Evolutionary conservation across 495 filamentous ascomycete genomes (phyloP).

Genomic region (Xylaria castorea): DNA sequence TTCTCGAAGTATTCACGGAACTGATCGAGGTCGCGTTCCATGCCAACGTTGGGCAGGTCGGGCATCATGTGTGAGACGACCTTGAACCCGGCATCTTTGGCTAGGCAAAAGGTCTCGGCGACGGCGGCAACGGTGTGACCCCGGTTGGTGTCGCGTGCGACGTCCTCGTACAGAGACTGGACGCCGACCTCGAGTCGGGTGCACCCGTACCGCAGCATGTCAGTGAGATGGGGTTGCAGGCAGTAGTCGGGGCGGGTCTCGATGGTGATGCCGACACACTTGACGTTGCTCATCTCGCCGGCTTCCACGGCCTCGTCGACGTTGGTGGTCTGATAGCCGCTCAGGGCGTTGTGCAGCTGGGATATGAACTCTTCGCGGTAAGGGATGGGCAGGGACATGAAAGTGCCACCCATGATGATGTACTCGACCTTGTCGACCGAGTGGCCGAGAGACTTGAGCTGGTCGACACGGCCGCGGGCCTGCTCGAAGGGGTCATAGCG

Average conservation of each 20-base stretch:
- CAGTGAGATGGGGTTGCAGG: conserved; percentile 85
- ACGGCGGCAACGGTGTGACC: conserved; percentile 96
- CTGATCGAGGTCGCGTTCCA: conserved; percentile 96
- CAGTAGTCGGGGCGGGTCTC: conserved; percentile 98
- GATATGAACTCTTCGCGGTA: conserved; percentile 94
- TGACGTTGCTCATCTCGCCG: conserved; percentile 91
- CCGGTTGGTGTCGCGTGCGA: conserved; percentile 96
- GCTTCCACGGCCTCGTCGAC: conserved; percentile 94
- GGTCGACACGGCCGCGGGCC: conserved; percentile 92
- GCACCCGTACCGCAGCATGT: conserved; percentile 96
- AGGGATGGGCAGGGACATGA: conserved; percentile 90
- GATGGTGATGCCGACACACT: conserved; percentile 98
- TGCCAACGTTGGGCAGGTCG: conserved; percentile 95
- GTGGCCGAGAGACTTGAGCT: conserved; percentile 92
- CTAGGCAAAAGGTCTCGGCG: conserved; percentile 89
- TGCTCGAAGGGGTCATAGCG: conserved; percentile 99
- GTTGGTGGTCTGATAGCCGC: conserved; percentile 86
- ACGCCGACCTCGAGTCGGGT: conserved; percentile 94
- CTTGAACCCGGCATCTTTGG: conserved; percentile 98
- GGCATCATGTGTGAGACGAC: conserved; percentile 99
- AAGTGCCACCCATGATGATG: conserved; percentile 99
- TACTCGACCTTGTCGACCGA: conserved; percentile 99
- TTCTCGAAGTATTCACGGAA: conserved; percentile 98
- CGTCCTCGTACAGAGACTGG: conserved; percentile 96
- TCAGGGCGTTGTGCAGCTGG: conserved; percentile 94